Percentiles rank a stretch among this genome's conserved stretches.
These are phyloP conservation scores for Zymoseptoria passerinii DNA, from an alignment of 2,329 filamentous ascomycete genomes.

Conservation along the genomic window DNA sequence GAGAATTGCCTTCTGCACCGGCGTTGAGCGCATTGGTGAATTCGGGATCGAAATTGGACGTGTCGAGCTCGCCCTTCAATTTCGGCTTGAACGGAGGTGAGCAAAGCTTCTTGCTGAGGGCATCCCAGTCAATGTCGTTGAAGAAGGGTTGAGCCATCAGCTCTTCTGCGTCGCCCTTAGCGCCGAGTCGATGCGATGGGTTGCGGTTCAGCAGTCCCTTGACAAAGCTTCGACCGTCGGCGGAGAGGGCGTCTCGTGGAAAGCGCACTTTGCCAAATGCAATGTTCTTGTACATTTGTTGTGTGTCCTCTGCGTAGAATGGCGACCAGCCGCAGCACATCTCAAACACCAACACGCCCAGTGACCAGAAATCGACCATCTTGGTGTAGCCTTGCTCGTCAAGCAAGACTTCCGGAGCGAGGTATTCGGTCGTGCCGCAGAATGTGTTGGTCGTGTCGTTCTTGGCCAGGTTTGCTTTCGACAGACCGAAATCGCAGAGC, in stretches of 20 bases:
- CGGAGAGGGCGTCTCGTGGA: conserved; percentile 84
- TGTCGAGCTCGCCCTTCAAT: conserved; percentile 89
- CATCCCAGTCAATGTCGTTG: conserved; percentile 84
- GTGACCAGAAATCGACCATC: conserved; percentile 99
- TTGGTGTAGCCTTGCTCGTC: conserved; percentile 98
- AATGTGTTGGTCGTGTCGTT: conserved; percentile 99
- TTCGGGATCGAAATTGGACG: conserved; percentile 96
- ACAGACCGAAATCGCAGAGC: conserved; percentile 92
- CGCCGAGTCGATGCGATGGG: conserved; percentile 87
- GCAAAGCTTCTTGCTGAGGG: conserved; percentile 80
- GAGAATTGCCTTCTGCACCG: conserved; percentile 66
- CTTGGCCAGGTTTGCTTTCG: conserved; percentile 93
- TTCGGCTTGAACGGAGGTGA: conserved; percentile 97
- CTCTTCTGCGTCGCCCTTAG: conserved; percentile 84
- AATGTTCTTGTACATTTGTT: conserved; percentile 99
- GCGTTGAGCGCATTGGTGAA: conserved; percentile 91
- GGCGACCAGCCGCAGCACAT: conserved; percentile 99
- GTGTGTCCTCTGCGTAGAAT: conserved; percentile 97
- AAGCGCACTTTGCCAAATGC: conserved; percentile 98
- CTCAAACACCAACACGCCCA: conserved; percentile 94
- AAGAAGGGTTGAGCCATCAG: conserved; percentile 94
- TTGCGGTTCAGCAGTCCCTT: conserved; percentile 96
- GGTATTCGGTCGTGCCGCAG: conserved; percentile 94
- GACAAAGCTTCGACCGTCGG: conserved; percentile 94
- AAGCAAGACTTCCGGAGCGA: conserved; percentile 87